Percentiles rank a stretch among this genome's conserved stretches.
Conservation (phyloP, 2,329 filamentous ascomycete genomes). For the Pestalotiopsis sp. region DNA sequence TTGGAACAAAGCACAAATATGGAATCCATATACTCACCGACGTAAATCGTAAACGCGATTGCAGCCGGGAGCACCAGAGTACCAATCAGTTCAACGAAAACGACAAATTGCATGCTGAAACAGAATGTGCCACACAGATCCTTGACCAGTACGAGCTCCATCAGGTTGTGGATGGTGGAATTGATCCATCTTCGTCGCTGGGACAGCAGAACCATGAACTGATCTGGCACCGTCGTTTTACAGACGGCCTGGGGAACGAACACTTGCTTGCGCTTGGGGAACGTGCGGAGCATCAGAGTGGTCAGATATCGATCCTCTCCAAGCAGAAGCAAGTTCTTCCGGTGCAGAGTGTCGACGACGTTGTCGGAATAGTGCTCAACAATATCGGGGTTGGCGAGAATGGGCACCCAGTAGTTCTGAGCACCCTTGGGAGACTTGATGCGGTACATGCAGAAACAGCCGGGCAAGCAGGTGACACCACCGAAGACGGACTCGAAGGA, state of each 20-base stretch:
- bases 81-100: conserved; percentile 92
- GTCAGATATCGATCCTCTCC: conserved; percentile 97
- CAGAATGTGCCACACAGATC: conserved; percentile 99
- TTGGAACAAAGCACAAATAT: background rate
- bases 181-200: conserved; percentile 99
- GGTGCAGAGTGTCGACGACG: conserved; percentile 94
- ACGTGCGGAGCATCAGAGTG: conserved; percentile 97
- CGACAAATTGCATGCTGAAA: conserved; percentile 99
- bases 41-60: conserved; percentile 95
- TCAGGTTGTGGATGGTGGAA: conserved; percentile 97
- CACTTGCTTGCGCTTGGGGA: conserved; percentile 98
- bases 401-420: conserved; percentile 99
- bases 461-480: conserved; percentile 96
- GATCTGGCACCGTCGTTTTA: conserved; percentile 95
- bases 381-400: conserved; percentile 95
- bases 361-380: conserved; percentile 99
- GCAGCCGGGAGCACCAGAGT: conserved; percentile 94
- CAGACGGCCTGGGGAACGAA: conserved; percentile 98
- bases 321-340: conserved; percentile 93
- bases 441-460: conserved; percentile 99
- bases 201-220: conserved; percentile 89
- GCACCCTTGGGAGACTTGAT: conserved; percentile 99
- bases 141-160: conserved; percentile 93
- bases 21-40: conserved; percentile 64
- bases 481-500: conserved; percentile 98